Base-by-base conservation (phyloP, 495 filamentous ascomycete species). In the Aspergillus nidulans region DNA sequence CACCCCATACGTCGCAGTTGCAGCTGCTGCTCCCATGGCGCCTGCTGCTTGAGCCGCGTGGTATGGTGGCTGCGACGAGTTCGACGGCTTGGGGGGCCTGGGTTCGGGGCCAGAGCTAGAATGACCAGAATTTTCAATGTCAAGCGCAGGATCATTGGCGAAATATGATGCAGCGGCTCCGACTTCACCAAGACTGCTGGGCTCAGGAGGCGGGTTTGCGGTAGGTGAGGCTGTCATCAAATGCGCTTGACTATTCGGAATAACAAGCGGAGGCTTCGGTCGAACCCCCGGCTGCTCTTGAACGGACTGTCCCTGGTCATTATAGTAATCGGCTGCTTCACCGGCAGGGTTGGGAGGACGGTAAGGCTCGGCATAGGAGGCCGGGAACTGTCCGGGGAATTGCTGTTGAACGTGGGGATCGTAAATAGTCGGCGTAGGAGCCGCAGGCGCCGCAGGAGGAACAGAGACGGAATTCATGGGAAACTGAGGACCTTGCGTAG, bases 301-400 rank as follows among this genome's bases (percentile, higher is more conserved):
- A 10, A 86, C 83, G 12, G 82, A 85, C 59, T 86, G 70, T 0
- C 84, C 85, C 62, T 83, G 80, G 64, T 87, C 85, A 16, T 78
- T 77, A 56, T 87, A 87, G 63, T 85, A 88, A 42, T 85, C 82
- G 20, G 85, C 80, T 2, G 85, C 85, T n/a, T 77, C 75, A 24
- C 84, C 84, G 5, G 69, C 70, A 49, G 73, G 74, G 38, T 81
- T 71, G n/a, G 72, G 72, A n/a, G 79, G 81, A 46, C 68, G 71
- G 55, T 79, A 84, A 23, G 80, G 78, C 23, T 70, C 63, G 9
- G 81, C 55, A 26, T 63, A 69, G 15, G 64, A 52, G 7, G 63
- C 41, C 5, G 81, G 77, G 50, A 82, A 75, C 58, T 85, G 81
- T 28, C 80, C 82, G 15, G 81, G 83, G 56, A 84, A 85, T 54